Evolutionary conservation across 2,329 filamentous ascomycete species (phyloP).

Genomic region (Fusarium anguioides): DNA sequence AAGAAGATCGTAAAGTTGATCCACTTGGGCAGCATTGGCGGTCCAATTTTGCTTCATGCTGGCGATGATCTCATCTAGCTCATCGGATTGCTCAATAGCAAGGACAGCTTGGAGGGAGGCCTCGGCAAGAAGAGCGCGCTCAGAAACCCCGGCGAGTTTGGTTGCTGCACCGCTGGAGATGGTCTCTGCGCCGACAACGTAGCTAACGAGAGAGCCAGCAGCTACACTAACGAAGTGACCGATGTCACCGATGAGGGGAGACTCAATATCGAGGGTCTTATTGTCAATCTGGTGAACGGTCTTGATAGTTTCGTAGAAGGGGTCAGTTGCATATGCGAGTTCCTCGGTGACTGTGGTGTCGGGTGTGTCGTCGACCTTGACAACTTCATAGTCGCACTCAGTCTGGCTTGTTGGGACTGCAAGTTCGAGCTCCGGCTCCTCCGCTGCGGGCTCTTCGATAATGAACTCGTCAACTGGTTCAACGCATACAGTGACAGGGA

Average conservation of each 20-base stretch:
- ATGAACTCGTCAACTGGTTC: not conserved
- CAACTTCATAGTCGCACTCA: accelerated
- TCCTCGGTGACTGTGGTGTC: not conserved
- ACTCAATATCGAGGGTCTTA: not conserved
- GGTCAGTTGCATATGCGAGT: not conserved
- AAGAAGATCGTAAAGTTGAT: constrained; percentile 9
- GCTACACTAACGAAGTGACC: not conserved
- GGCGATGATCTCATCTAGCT: constrained; percentile 6
- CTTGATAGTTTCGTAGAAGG: not conserved
- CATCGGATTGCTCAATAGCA: constrained; percentile 6
- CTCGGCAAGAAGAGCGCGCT: constrained; percentile 40
- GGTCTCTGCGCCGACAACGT: not conserved
- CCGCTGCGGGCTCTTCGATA: not conserved
- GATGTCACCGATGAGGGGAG: not conserved
- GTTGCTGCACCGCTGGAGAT: not conserved
- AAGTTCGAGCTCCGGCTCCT: not conserved
- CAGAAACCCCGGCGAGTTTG: constrained; percentile 6
- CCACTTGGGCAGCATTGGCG: constrained; percentile 14
- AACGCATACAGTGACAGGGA: not conserved
- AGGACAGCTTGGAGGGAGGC: constrained; percentile 37
- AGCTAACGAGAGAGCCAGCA: not conserved
- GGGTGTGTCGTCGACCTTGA: not conserved
- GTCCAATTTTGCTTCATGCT: constrained; percentile 32
- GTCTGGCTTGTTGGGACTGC: not conserved
- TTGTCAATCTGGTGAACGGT: not conserved